A percentile compares a stretch with the other conserved stretches of the same genome.
These are phyloP conservation scores for Choanephora cucurbitarum DNA, from an alignment of 371 early-diverging fungal genomes.

Conservation along the genomic window DNA sequence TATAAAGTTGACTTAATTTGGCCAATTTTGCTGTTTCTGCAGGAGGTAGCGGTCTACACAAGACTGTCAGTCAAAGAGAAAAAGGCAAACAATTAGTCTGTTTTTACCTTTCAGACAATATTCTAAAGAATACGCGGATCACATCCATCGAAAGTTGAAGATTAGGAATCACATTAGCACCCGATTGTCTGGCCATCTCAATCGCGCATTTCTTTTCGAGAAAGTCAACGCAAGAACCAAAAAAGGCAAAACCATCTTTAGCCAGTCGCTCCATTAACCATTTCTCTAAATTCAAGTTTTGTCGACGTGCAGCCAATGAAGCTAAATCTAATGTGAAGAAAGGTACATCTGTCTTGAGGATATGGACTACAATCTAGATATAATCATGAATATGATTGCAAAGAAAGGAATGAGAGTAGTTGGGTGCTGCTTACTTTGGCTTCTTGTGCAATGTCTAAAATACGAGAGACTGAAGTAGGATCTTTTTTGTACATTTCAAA, in stretches of 20 bases:
- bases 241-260: constrained; percentile 67
- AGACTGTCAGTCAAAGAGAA: no score
- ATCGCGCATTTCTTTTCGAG: constrained; percentile 68
- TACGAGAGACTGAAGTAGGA: constrained; percentile 68
- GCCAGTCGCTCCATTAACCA: constrained; percentile 77
- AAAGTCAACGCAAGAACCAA: constrained; percentile 75
- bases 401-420: no score
- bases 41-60: constrained; percentile 33
- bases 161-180: constrained; percentile 36
- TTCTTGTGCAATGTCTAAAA: constrained; percentile 83
- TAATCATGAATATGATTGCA: no score
- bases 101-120: constrained; percentile 63
- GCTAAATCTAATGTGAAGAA: constrained; percentile 83
- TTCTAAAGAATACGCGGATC: constrained; percentile 66
- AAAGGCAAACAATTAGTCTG: no score
- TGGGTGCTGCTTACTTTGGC: constrained; percentile 77
- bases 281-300: constrained; percentile 82
- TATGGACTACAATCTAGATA: constrained; percentile 65
- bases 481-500: constrained; percentile 79
- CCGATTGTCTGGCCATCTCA: constrained; percentile 48
- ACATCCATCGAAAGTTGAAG: constrained; percentile 71
- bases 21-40: constrained; percentile 36
- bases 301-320: constrained; percentile 78
- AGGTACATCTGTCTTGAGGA: constrained; percentile 70
- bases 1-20: constrained; percentile 38